These are phyloP conservation scores for Lentinula guzmanii DNA, from an alignment of 768 basidiomycete species.

Conservation along the genomic window DNA sequence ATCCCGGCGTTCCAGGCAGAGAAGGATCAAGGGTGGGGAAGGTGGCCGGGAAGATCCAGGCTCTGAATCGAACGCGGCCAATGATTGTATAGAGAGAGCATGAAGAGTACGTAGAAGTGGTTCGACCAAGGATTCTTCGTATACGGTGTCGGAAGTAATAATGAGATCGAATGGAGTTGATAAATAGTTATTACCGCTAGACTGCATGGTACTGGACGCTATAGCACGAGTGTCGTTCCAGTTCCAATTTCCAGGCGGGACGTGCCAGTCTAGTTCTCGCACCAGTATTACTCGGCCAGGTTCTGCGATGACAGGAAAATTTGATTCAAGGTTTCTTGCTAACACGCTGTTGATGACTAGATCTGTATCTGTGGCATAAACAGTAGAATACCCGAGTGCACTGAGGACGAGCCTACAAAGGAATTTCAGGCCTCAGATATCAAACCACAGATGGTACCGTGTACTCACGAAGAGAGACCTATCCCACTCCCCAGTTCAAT, in stretches of 20 bases:
- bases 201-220: constrained; percentile 19
- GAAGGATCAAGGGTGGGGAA: constrained; percentile 44
- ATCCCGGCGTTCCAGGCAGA: constrained; percentile 77
- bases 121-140: constrained; percentile 48
- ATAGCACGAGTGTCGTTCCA: constrained; percentile 41
- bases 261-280: constrained; percentile 67
- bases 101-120: constrained; percentile 70
- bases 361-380: constrained; percentile 70
- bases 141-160: constrained; percentile 80
- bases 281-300: constrained; percentile 37
- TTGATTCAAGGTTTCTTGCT: constrained; percentile 50
- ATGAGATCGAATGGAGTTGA: constrained; percentile 64
- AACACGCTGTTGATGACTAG: constrained; percentile 63
- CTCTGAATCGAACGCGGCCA: constrained; percentile 12
- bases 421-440: constrained; percentile 4
- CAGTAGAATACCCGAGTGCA: constrained; percentile 61
- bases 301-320: constrained; percentile 33
- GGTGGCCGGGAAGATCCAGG: constrained; percentile 2
- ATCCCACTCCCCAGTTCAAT: constrained; percentile 83
- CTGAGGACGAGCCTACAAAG: constrained; percentile 51
- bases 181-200: constrained; percentile 10
- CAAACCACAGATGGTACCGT: background rate
- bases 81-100: constrained; percentile 38
- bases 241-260: constrained; percentile 46
- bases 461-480: constrained; percentile 66